These are phyloP conservation scores for Neurospora sp. DNA, from an alignment of 495 filamentous ascomycete genomes.

Conservation along the genomic window DNA sequence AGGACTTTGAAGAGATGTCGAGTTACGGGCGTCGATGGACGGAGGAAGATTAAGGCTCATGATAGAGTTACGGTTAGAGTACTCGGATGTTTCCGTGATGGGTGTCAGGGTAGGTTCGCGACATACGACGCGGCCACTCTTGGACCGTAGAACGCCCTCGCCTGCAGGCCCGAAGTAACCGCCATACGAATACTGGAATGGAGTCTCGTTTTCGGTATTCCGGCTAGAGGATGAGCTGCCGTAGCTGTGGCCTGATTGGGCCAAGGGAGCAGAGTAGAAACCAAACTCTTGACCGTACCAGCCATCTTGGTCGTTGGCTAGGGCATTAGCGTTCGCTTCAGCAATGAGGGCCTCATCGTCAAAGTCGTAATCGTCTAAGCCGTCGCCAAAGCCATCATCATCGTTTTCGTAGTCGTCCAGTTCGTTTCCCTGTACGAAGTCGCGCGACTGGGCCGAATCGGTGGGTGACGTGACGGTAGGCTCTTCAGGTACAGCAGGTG, in stretches of 20 bases:
- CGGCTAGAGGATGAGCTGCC: background rate
- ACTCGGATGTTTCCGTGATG: slow-evolving; percentile 93
- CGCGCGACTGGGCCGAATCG: slow-evolving; percentile 21
- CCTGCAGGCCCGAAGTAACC: slow-evolving; percentile 82
- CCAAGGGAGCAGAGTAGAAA: slow-evolving; percentile 72
- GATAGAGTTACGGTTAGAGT: slow-evolving; percentile 85
- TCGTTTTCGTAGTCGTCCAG: slow-evolving; percentile 25
- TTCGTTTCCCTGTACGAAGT: slow-evolving; percentile 9
- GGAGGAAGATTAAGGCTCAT: slow-evolving; percentile 58
- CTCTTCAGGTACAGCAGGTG: slow-evolving; percentile 40
- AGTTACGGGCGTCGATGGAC: slow-evolving; percentile 20
- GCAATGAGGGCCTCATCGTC: slow-evolving; percentile 88
- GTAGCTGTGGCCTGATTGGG: slow-evolving; percentile 16
- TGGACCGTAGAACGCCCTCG: slow-evolving; percentile 44
- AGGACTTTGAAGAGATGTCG: slow-evolving; percentile 33
- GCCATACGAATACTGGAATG: slow-evolving; percentile 57
- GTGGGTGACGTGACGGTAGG: slow-evolving; percentile 35
- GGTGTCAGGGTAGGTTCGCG: slow-evolving; percentile 88
- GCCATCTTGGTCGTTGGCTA: slow-evolving; percentile 84
- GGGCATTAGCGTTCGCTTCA: slow-evolving; percentile 84
- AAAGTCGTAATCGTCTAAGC: slow-evolving; percentile 50
- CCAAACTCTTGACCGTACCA: slow-evolving; percentile 96
- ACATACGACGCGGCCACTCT: slow-evolving; percentile 59
- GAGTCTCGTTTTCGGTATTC: slow-evolving; percentile 21
- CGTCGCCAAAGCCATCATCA: slow-evolving; percentile 33